Percentiles rank a stretch among this genome's conserved stretches.
phyloP scores from a whole-genome alignment of 2,329 filamentous ascomycete genomes.

The Teratosphaeria destructans region DNA sequence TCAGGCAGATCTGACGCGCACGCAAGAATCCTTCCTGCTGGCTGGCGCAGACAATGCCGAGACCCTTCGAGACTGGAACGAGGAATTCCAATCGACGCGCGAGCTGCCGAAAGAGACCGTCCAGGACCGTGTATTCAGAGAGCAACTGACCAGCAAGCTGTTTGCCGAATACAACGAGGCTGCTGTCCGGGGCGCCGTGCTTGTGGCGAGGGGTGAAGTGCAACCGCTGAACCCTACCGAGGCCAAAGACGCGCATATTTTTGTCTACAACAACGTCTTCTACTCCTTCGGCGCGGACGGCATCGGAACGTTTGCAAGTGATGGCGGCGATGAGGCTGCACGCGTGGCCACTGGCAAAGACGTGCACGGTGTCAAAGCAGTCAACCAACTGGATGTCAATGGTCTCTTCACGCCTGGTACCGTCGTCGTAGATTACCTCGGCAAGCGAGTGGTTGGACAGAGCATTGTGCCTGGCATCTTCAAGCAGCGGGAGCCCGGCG shows the following conservation, averaged over 20 bases:
- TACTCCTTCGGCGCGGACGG: slow-evolving; percentile 98
- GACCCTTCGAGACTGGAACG: slow-evolving; percentile 94
- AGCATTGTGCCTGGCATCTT: slow-evolving; percentile 98
- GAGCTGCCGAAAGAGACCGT: slow-evolving; percentile 89
- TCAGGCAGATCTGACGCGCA: slow-evolving; percentile 71
- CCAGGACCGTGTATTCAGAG: slow-evolving; percentile 90
- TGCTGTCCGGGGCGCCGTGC: slow-evolving; percentile 78
- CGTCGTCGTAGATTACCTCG: slow-evolving; percentile 91
- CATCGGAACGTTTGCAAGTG: slow-evolving; percentile 90
- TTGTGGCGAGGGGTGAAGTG: slow-evolving; percentile 88
- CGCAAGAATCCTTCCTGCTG: slow-evolving; percentile 86
- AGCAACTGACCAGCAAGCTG: slow-evolving; percentile 85
- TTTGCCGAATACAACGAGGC: slow-evolving; percentile 98
- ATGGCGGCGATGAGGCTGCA: slow-evolving; percentile 93
- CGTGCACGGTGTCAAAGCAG: slow-evolving; percentile 82
- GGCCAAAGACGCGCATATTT: slow-evolving; percentile 86
- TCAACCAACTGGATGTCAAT: slow-evolving; percentile 94
- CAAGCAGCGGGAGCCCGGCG: slow-evolving; percentile 92
- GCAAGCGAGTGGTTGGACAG: slow-evolving; percentile 93
- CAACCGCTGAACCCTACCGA: slow-evolving; percentile 92
- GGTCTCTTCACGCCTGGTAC: slow-evolving; percentile 92
- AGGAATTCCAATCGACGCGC: slow-evolving; percentile 94
- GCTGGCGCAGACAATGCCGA: slow-evolving; percentile 88
- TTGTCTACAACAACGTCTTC: slow-evolving; percentile 99
- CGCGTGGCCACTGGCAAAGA: slow-evolving; percentile 95